Percentiles rank a stretch among this genome's conserved stretches.
Conservation (phyloP, 352 stramenopile genomes). For the Saprolegnia parasitica region DNA sequence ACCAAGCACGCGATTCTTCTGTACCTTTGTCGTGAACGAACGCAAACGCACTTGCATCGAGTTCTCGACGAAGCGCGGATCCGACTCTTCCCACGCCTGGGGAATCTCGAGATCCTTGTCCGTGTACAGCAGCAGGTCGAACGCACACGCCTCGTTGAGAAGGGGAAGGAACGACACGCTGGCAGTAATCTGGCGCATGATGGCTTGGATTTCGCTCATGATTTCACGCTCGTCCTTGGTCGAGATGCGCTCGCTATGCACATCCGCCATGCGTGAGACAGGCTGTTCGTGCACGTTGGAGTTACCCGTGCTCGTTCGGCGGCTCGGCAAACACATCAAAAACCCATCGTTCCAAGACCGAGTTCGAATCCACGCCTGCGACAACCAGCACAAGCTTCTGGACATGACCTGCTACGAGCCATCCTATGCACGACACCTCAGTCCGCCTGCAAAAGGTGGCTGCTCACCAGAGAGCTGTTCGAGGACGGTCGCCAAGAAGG, state of each 20-base stretch:
- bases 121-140: constrained; percentile 99
- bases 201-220: constrained; percentile 98
- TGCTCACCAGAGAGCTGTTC: constrained; percentile 78
- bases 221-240: constrained; percentile 91
- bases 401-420: constrained; percentile 93
- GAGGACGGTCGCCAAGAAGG: constrained; percentile 95
- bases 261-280: constrained; percentile 1
- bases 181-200: constrained; percentile 99
- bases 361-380: constrained; percentile 93
- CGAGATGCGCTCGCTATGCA: constrained; percentile 4
- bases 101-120: constrained; percentile 95
- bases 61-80: constrained; percentile 97
- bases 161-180: constrained; percentile 98
- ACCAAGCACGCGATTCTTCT: too few species aligned
- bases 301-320: constrained; percentile 7
- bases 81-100: constrained; percentile 96
- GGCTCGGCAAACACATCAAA: constrained; percentile 94
- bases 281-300: background rate
- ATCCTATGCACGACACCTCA: constrained; percentile 47
- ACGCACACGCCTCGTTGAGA: constrained; percentile 96
- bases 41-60: constrained; percentile 96
- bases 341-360: constrained; percentile 98
- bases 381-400: constrained; percentile 98
- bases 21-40: constrained; percentile 97
- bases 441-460: background rate